A percentile compares a stretch with the other conserved stretches of the same genome.
phyloP scores from a whole-genome alignment of 257 asterid genomes.

The Solanum peruvianum region DNA sequence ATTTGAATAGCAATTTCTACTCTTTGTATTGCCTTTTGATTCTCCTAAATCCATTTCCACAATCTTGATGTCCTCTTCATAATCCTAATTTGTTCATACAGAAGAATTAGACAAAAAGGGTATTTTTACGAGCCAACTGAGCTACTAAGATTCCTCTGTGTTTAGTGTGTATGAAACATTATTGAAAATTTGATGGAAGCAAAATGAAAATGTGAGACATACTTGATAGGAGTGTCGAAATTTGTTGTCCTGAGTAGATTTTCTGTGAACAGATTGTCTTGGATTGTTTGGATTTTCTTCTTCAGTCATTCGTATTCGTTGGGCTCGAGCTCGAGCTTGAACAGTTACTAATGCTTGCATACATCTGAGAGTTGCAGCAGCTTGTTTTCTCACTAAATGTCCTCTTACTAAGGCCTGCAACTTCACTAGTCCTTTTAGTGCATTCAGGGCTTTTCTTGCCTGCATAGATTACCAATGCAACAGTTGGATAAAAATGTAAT shows the following conservation, averaged over 20 bases:
- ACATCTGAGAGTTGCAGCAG: slow-evolving; percentile 75
- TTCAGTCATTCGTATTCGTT: slow-evolving; percentile 47
- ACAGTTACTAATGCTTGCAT: slow-evolving; percentile 81
- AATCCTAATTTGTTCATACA: slow-evolving; percentile 27
- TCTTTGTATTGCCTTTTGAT: slow-evolving; percentile 35
- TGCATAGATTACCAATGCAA: slow-evolving; percentile 7
- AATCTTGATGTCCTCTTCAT: slow-evolving; percentile 80
- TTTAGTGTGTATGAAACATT: not conserved
- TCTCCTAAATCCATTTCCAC: slow-evolving; percentile 87
- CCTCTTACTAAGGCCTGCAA: slow-evolving; percentile 91
- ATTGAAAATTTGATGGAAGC: not conserved
- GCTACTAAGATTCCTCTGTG: not conserved
- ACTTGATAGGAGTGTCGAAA: slow-evolving; percentile 44
- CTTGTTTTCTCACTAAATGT: slow-evolving; percentile 84
- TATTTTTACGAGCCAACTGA: not conserved
- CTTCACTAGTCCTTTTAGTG: slow-evolving; percentile 83
- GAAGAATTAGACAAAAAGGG: not conserved
- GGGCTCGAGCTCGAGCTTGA: slow-evolving; percentile 80
- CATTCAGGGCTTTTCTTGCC: slow-evolving; percentile 96
- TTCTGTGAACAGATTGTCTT: slow-evolving; percentile 45
- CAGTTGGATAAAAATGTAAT: not conserved
- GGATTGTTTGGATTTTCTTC: slow-evolving; percentile 33
- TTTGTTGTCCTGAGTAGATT: slow-evolving; percentile 47
- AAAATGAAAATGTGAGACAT: not conserved
- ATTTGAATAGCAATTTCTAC: slow-evolving; percentile 67